phyloP scores from a whole-genome alignment of 176 grass and related monocot genomes.

The Leersia perrieri region DNA sequence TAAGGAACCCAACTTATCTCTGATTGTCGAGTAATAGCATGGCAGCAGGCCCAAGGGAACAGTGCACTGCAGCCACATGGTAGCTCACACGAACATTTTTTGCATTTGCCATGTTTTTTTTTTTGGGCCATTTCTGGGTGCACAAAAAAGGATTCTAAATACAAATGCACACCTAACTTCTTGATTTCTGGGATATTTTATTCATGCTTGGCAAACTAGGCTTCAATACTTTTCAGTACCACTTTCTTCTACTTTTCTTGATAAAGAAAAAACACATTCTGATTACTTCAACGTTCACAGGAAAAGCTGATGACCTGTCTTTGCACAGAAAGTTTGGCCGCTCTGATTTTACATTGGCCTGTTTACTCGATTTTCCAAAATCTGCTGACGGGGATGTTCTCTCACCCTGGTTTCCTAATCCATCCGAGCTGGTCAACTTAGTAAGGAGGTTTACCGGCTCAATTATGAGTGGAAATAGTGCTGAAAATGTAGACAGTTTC shows the following conservation, averaged over 20 bases:
- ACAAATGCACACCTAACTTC: slow-evolving; percentile 10
- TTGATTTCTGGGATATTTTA: background rate
- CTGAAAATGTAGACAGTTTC: slow-evolving; percentile 36
- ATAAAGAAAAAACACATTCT: background rate
- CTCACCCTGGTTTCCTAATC: slow-evolving; percentile 59
- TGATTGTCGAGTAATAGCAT: background rate
- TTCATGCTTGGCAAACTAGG: background rate
- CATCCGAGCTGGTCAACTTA: slow-evolving; percentile 45
- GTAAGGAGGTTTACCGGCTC: slow-evolving; percentile 66
- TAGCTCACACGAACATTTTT: background rate
- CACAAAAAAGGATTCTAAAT: background rate
- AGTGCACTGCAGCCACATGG: background rate
- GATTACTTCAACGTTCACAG: slow-evolving; percentile 42
- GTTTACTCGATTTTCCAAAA: slow-evolving; percentile 81
- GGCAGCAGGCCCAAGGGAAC: background rate
- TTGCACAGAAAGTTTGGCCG: slow-evolving; percentile 79
- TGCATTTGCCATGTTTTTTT: background rate
- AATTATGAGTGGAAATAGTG: slow-evolving; percentile 49
- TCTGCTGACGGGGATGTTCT: slow-evolving; percentile 42
- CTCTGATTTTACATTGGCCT: slow-evolving; percentile 83
- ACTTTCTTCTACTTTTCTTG: background rate
- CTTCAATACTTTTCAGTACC: background rate
- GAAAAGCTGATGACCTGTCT: slow-evolving; percentile 55
- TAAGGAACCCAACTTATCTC: background rate
- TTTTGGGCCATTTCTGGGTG: background rate